These are phyloP conservation scores for Cladosporium oxysporum DNA, from an alignment of 2,329 filamentous ascomycete species.

Conservation along the genomic window DNA sequence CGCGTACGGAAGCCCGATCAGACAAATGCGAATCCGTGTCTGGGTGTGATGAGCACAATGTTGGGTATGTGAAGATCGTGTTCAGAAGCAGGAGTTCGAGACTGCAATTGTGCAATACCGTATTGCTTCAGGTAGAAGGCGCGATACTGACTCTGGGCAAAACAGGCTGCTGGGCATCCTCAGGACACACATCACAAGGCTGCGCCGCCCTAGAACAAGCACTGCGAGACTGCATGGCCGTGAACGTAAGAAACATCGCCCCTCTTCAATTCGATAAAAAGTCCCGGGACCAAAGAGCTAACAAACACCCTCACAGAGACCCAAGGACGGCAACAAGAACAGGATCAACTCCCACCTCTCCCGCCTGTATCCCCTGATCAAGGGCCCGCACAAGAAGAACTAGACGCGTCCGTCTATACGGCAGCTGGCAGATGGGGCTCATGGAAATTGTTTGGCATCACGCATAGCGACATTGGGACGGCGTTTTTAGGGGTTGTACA, in stretches of 20 bases:
- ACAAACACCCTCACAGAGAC: constrained; percentile 49
- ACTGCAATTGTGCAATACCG: not conserved
- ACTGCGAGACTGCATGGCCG: constrained; percentile 75
- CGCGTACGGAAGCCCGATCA: constrained; percentile 65
- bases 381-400: constrained; percentile 69
- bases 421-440: not conserved
- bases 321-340: constrained; percentile 63
- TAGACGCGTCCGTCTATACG: constrained; percentile 34
- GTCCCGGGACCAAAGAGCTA: not conserved
- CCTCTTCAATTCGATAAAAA: not conserved
- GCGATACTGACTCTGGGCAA: constrained; percentile 13
- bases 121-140: not conserved
- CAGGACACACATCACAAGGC: constrained; percentile 65
- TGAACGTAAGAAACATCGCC: constrained; percentile 57
- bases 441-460: constrained; percentile 1
- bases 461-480: constrained; percentile 17
- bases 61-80: constrained; percentile 54
- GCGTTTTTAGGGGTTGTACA: constrained; percentile 14
- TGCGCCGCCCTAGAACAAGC: constrained; percentile 63
- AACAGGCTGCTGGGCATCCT: constrained; percentile 80
- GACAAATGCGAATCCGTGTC: constrained; percentile 63
- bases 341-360: constrained; percentile 89
- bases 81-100: not conserved
- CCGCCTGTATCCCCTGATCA: constrained; percentile 73
- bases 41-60: constrained; percentile 66